Conservation (phyloP, 1,139 yeast species). For the Candida sp. region DNA sequence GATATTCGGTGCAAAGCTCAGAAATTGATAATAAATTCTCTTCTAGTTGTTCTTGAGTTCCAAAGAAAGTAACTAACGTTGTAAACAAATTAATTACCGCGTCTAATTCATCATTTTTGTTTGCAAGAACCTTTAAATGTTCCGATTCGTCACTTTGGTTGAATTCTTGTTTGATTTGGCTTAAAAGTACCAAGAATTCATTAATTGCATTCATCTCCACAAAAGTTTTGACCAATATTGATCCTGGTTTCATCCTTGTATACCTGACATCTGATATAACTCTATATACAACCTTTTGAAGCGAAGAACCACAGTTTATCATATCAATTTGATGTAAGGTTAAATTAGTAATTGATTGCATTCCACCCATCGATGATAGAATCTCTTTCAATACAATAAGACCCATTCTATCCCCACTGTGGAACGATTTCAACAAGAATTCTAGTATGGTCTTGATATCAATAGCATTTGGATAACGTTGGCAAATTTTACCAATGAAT, state of each 20-base stretch:
- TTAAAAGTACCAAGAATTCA: conserved; percentile 65
- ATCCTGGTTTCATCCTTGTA: conserved; percentile 47
- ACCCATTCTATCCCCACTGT: conserved; percentile 59
- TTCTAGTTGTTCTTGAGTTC: conserved; percentile 31
- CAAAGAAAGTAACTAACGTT: conserved; percentile 55
- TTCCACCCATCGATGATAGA: conserved; percentile 77
- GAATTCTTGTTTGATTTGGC: conserved; percentile 45
- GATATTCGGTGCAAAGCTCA: conserved; percentile 44
- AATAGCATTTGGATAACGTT: conserved; percentile 45
- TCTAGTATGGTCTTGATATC: conserved; percentile 55
- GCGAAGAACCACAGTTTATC: conserved; percentile 61
- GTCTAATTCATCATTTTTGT: conserved; percentile 68
- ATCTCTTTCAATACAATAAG: conserved; percentile 68
- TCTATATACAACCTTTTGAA: conserved; percentile 54
- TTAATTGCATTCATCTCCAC: conserved; percentile 44
- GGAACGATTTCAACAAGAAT: conserved; percentile 64
- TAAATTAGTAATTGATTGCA: conserved; percentile 63
- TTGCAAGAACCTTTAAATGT: conserved; percentile 72
- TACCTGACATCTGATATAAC: conserved; percentile 62
- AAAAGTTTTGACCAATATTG: conserved; percentile 48
- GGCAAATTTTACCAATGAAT: conserved; percentile 64
- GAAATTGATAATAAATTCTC: conserved; percentile 41
- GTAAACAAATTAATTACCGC: conserved; percentile 63
- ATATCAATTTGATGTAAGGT: conserved; percentile 64
- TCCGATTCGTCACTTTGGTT: conserved; percentile 37